A percentile compares a stretch with the other conserved stretches of the same genome.
These are phyloP conservation scores for Erodium texanum DNA, from an alignment of 441 rosid genomes.

Conservation along the genomic window DNA sequence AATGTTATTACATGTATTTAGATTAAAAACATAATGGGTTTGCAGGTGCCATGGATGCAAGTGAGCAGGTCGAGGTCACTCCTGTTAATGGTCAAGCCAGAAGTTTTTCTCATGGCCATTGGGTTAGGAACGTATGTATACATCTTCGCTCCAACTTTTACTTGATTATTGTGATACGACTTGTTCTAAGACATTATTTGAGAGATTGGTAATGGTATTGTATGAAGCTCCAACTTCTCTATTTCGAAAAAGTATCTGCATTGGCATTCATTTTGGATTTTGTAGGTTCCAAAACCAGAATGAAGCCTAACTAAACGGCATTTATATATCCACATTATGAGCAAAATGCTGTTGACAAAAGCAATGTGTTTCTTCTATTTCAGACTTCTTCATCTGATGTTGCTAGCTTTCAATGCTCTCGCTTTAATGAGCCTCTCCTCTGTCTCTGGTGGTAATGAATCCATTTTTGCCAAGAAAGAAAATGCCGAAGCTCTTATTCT, in stretches of 20 bases:
- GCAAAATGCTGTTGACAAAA: conserved; percentile 15
- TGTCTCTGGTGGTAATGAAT: conserved; percentile 40
- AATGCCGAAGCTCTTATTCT: conserved; percentile 60
- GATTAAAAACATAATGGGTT: conserved; percentile 19
- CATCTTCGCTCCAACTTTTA: conserved; percentile 7
- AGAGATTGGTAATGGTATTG: background rate
- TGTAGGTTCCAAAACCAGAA: background rate
- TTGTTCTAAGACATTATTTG: background rate
- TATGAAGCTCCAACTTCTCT: background rate
- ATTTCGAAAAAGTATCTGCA: background rate
- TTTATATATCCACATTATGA: too few relatives aligned
- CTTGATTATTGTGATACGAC: background rate
- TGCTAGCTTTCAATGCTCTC: conserved; percentile 53
- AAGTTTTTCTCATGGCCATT: conserved; percentile 62
- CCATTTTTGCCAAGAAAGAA: conserved; percentile 51
- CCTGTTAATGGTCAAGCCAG: conserved; percentile 66
- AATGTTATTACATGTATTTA: too few relatives aligned
- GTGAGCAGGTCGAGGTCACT: conserved; percentile 85
- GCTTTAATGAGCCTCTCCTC: conserved; percentile 44
- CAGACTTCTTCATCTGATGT: conserved; percentile 65
- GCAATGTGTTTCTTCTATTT: conserved; percentile 16
- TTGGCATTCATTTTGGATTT: background rate
- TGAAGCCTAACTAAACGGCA: background rate
- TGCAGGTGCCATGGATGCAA: conserved; percentile 94
- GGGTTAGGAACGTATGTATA: conserved; percentile 74